A percentile compares a stretch with the other conserved stretches of the same genome.
phyloP scores from a whole-genome alignment of 176 grass and related monocot genomes.

The Avena atlantica region DNA sequence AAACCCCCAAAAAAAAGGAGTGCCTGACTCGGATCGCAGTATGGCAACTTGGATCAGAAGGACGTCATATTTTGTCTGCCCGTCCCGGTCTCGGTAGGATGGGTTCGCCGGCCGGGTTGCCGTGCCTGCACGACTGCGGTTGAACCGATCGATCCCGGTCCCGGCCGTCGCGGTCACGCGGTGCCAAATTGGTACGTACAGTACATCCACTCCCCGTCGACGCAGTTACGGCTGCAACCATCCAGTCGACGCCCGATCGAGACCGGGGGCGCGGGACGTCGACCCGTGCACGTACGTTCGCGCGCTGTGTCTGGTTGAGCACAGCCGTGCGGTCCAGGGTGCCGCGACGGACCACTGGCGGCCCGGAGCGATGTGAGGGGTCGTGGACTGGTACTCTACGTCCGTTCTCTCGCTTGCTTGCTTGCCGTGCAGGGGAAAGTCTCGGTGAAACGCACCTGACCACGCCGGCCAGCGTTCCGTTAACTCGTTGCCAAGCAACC shows the following conservation, averaged over 20 bases:
- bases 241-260: neutral
- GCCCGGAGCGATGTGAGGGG: neutral
- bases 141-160: neutral
- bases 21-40: neutral
- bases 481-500: too few species aligned
- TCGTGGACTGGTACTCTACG: neutral
- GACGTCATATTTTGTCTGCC: neutral
- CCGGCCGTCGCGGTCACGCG: neutral
- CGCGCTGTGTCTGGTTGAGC: neutral
- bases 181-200: slow-evolving; percentile 9
- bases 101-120: neutral
- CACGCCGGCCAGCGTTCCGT: neutral
- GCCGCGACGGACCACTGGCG: neutral
- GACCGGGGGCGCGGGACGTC: neutral
- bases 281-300: neutral
- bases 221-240: neutral
- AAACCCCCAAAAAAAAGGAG: too few species aligned
- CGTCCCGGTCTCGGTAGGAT: neutral
- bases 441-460: neutral
- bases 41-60: neutral
- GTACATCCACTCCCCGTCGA: neutral
- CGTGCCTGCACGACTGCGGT: slow-evolving; percentile 11
- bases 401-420: neutral
- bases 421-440: neutral
- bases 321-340: neutral